Evolutionary conservation across 1,284 basidiomycete genomes (phyloP), one percentile per base, ranked within the genome.

Genomic region (Schizophyllum commune): DNA sequence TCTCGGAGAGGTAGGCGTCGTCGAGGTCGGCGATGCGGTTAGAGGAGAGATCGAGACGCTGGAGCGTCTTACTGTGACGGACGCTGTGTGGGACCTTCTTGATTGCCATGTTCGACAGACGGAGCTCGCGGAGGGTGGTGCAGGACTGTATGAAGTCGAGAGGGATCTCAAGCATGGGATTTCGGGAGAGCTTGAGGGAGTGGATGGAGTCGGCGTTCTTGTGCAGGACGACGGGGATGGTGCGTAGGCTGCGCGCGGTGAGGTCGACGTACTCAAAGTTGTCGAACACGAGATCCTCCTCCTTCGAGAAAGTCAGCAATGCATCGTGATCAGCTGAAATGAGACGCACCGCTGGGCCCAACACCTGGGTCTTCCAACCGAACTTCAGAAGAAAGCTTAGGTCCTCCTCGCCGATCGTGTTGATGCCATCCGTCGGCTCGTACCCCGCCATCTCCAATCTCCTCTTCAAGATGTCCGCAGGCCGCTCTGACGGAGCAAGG

Each of bases 61-160:
- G 85, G 32, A 99, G 78, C 4, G 89, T 88, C 13, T 79, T 73
- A 62, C 89, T 90, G 67, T 92, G 84, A 58, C 88, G 84, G 19
- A 99, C 84, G 64, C 88, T 91, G 61, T 88, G 86, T 0, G 96
- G 96, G 0, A 99, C 89, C 63, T 91, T 88, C 76, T 98, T 98
- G 79, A 98, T 89, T 13, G 93, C 92, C 88, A 98, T 95, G 67
- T 94, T 87, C n/a, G 90, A 90, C 60, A 99, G 79, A 8, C 90
- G 86, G 58, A 99, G 84, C 68, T 96, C 94, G 58, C 89, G 88
- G 32, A 99, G 82, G 5, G 79, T 84, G 2, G 84, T 86, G 70
- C 95, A 98, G 9, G 90, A 86, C 74, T 98, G 93, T 58, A 98
- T 90, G 72, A 99, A 99, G 75, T 99, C 97, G 57, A 94, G 85